Evolutionary conservation across 345 rosid species (phyloP).

Genomic region (Brassica incana): DNA sequence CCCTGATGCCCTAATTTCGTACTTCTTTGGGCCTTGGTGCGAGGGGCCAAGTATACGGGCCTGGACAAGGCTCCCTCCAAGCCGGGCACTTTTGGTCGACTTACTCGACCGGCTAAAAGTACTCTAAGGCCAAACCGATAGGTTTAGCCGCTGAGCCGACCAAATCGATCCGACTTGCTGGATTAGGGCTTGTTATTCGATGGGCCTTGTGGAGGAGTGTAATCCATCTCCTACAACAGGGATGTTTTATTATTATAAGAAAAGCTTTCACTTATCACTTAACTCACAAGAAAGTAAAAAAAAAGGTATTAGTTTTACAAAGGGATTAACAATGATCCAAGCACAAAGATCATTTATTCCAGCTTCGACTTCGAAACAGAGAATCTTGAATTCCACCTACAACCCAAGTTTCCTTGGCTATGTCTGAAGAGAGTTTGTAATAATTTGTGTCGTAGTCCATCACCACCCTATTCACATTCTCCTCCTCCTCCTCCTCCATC

Average conservation of each 20-base stretch:
- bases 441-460: constrained; percentile 64
- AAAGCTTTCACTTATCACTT: neutral
- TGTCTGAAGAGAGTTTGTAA: constrained; percentile 66
- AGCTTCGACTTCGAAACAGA: constrained; percentile 69
- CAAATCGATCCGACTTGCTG: too few relatives aligned
- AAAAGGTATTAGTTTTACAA: neutral
- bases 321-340: neutral
- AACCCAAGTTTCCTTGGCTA: constrained; percentile 84
- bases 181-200: too few relatives aligned
- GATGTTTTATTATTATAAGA: constrained; percentile 9
- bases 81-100: too few relatives aligned
- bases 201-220: too few relatives aligned
- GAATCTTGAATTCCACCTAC: constrained; percentile 60
- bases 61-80: too few relatives aligned
- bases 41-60: too few relatives aligned
- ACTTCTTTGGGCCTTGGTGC: too few relatives aligned
- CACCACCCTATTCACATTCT: constrained; percentile 43
- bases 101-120: too few relatives aligned
- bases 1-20: too few relatives aligned
- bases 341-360: constrained; percentile 55
- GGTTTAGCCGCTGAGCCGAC: too few relatives aligned
- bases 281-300: neutral
- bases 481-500: constrained; percentile 74
- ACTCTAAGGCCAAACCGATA: too few relatives aligned
- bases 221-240: too few relatives aligned